Percentiles rank a stretch among this genome's conserved stretches.
Conservation (phyloP, 805 yeast genomes). For the Isabelozyma gotoi region DNA sequence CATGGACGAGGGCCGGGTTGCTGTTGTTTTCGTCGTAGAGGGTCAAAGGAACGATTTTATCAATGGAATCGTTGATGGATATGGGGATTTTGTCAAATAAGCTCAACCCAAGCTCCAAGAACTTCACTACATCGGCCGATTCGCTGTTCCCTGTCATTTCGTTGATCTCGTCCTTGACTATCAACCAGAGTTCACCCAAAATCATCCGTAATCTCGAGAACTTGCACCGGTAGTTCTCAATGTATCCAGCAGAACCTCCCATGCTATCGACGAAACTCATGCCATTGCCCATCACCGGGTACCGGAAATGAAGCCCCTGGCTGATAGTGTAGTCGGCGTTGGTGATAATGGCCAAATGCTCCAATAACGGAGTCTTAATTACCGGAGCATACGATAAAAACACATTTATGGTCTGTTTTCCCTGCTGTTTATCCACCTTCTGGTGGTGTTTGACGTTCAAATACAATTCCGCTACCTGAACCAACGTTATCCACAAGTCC, state of each 20-base stretch:
- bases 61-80: slow-evolving; percentile 34
- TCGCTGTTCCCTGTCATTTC: slow-evolving; percentile 39
- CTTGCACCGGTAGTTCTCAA: slow-evolving; percentile 62
- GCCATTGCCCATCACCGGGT: slow-evolving; percentile 70
- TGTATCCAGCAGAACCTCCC: slow-evolving; percentile 31
- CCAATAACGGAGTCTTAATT: slow-evolving; percentile 64
- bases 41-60: slow-evolving; percentile 43
- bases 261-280: slow-evolving; percentile 57
- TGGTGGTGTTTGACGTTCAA: slow-evolving; percentile 11
- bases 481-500: slow-evolving; percentile 69
- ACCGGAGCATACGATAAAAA: slow-evolving; percentile 72
- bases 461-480: slow-evolving; percentile 66
- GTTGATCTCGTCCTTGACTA: slow-evolving; percentile 53
- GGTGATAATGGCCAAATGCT: slow-evolving; percentile 63
- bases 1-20: neutral
- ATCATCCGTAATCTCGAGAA: slow-evolving; percentile 61
- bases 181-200: slow-evolving; percentile 62
- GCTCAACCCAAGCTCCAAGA: slow-evolving; percentile 55
- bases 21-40: slow-evolving; percentile 22
- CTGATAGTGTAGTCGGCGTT: slow-evolving; percentile 72
- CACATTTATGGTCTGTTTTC: slow-evolving; percentile 50
- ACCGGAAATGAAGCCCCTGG: slow-evolving; percentile 70
- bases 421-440: slow-evolving; percentile 2
- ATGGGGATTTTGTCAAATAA: slow-evolving; percentile 65
- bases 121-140: slow-evolving; percentile 25